These are phyloP conservation scores for Linderina pennispora DNA, from an alignment of 192 early-diverging fungal genomes.

Conservation along the genomic window DNA sequence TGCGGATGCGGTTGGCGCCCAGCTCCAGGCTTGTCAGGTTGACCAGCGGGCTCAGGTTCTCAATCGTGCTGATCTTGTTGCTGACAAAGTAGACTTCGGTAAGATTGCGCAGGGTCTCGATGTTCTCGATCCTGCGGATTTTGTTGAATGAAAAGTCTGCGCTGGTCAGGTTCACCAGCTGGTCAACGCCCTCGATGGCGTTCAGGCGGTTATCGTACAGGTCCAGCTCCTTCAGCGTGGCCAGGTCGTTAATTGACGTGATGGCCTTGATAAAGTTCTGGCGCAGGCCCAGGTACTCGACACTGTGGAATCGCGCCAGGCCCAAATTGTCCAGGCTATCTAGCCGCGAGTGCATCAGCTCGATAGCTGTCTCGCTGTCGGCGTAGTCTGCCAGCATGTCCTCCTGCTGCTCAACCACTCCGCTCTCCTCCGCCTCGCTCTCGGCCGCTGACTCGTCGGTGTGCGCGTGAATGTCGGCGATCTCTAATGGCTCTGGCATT, in stretches of 20 bases:
- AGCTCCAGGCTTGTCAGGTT: slow-evolving; percentile 84
- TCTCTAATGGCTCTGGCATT: too few relatives aligned
- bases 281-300: slow-evolving; percentile 67
- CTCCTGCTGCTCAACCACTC: not conserved
- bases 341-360: slow-evolving; percentile 38
- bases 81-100: slow-evolving; percentile 84
- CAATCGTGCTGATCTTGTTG: slow-evolving; percentile 85
- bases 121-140: slow-evolving; percentile 69
- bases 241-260: slow-evolving; percentile 48
- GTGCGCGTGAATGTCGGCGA: too few relatives aligned
- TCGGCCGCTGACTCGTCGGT: not conserved
- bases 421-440: slow-evolving; percentile 3
- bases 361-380: slow-evolving; percentile 16
- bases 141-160: slow-evolving; percentile 97
- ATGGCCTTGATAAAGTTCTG: slow-evolving; percentile 83
- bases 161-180: slow-evolving; percentile 52
- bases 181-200: slow-evolving; percentile 60
- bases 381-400: slow-evolving; percentile 14
- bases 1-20: slow-evolving; percentile 90
- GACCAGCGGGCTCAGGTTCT: slow-evolving; percentile 60
- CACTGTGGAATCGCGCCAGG: slow-evolving; percentile 12
- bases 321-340: slow-evolving; percentile 11
- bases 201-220: slow-evolving; percentile 93
- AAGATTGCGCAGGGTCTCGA: slow-evolving; percentile 57
- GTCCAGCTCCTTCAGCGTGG: slow-evolving; percentile 73